Evolutionary conservation across 495 filamentous ascomycete genomes (phyloP).

Genomic region (Jackrogersella minutella): DNA sequence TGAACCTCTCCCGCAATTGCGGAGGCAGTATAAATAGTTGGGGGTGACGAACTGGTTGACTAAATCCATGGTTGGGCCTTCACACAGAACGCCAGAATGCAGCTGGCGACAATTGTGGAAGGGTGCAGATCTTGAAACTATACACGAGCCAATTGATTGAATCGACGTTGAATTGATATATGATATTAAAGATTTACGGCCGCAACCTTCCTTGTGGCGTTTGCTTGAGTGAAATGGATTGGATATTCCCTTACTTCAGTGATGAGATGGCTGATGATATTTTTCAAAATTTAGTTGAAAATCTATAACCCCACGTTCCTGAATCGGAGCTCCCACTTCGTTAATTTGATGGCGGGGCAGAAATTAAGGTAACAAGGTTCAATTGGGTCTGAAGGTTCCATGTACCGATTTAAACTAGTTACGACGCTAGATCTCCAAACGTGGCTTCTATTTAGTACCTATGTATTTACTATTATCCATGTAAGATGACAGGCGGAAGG

Average conservation of each 20-base stretch:
- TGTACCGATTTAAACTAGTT: too few species aligned
- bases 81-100: background rate
- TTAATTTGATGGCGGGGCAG: constrained; percentile 40
- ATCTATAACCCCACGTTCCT: constrained; percentile 53
- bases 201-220: constrained; percentile 4
- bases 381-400: too few species aligned
- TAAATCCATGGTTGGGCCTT: constrained; percentile 71
- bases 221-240: background rate
- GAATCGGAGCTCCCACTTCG: constrained; percentile 51
- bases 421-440: constrained; percentile 15
- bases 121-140: background rate
- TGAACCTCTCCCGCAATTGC: constrained; percentile 14
- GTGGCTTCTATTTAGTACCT: constrained; percentile 13
- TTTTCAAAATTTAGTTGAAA: constrained; percentile 35
- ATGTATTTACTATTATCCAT: too few species aligned
- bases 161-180: background rate
- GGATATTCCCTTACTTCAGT: constrained; percentile 18
- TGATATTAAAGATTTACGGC: background rate
- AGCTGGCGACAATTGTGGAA: background rate
- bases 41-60: constrained; percentile 76
- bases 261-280: constrained; percentile 26
- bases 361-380: background rate
- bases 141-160: constrained; percentile 25
- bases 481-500: constrained; percentile 12
- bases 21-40: background rate